Base-by-base conservation (phyloP, 257 asterid genomes). In the Lavandula angustifolia region DNA sequence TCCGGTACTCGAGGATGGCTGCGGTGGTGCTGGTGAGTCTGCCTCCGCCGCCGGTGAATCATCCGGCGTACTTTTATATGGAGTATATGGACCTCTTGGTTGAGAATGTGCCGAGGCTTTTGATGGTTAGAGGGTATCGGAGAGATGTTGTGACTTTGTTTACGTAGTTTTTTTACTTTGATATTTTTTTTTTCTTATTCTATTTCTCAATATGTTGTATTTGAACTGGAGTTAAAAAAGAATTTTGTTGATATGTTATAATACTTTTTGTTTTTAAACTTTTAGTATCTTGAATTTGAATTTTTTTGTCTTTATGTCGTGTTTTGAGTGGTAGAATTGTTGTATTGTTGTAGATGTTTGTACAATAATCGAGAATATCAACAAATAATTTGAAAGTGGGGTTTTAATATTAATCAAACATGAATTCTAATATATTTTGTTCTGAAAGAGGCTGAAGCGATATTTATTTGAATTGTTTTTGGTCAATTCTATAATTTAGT, bases 21-120 rank as follows among this genome's bases (percentile, higher is more conserved):
- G 97, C 99, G 0, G 96, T 90, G 3, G 99, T 92, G 17, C 89
- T 92, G 54, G 99, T 92, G 60, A 92, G 99, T 48, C 84, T 92
- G 5, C 99, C 97, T 0, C 95, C 99, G 2, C 99, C 99, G 4
- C 99, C 99, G 7, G 9, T 73, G 69, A 87, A 83, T 74, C 99
- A 92, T 54, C 97, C 99, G 0, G 80, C 89, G 1, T 87, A 88
- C 62, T 89, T 89, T 68, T 92, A 87, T 69, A 92, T 92, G 99
- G 99, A 92, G 82, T 92, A 92, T 73, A 77, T 92, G 99, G 99
- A 92, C 51, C 75, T 87, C 17, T 80, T 92, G 86, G 99, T 92
- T 17, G 97, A 92, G 67, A 89, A 89, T 67, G 95, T 92, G 79
- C 97, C 94, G 7, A 86, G 99, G 80, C 89, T 92, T 60, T 77